Conservation (phyloP, 768 basidiomycete genomes). For the Hysterangium stoloniferum region DNA sequence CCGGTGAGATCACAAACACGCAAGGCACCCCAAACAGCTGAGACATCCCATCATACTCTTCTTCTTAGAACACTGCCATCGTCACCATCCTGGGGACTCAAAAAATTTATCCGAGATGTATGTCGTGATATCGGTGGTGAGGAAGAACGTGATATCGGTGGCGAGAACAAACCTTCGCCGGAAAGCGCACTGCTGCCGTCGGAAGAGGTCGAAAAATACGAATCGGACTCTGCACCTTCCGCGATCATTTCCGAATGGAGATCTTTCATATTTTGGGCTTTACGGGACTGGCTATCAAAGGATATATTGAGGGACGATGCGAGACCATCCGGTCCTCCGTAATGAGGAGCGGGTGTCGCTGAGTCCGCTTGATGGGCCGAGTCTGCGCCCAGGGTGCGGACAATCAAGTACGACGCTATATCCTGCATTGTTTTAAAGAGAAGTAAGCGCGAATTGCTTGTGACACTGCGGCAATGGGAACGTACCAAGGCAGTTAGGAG, state of each 20-base stretch:
- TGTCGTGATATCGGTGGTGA: slow-evolving; percentile 43
- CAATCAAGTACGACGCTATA: slow-evolving; percentile 73
- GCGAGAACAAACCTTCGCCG: slow-evolving; percentile 69
- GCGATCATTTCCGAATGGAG: not conserved
- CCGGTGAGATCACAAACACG: not conserved
- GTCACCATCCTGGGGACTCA: not conserved
- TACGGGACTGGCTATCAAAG: not conserved
- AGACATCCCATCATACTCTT: not conserved
- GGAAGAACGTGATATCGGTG: slow-evolving; percentile 55
- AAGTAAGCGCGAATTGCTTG: slow-evolving; percentile 7
- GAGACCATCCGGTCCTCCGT: slow-evolving; percentile 21
- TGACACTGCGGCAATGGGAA: slow-evolving; percentile 3
- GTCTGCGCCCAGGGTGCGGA: slow-evolving; percentile 66
- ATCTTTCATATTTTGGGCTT: not conserved
- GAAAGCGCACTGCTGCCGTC: slow-evolving; percentile 47
- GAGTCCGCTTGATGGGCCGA: slow-evolving; percentile 37
- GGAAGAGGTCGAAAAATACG: slow-evolving; percentile 43
- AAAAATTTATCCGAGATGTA: not conserved
- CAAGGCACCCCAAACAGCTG: not conserved
- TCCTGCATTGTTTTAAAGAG: slow-evolving; percentile 45
- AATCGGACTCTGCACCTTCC: not conserved
- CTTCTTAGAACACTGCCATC: not conserved
- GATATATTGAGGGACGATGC: not conserved
- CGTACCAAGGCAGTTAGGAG: slow-evolving; percentile 61
- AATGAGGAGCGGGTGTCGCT: slow-evolving; percentile 50